A percentile compares a stretch with the other conserved stretches of the same genome.
phyloP scores from a whole-genome alignment of 345 rosid species.

The Populus davidiana region DNA sequence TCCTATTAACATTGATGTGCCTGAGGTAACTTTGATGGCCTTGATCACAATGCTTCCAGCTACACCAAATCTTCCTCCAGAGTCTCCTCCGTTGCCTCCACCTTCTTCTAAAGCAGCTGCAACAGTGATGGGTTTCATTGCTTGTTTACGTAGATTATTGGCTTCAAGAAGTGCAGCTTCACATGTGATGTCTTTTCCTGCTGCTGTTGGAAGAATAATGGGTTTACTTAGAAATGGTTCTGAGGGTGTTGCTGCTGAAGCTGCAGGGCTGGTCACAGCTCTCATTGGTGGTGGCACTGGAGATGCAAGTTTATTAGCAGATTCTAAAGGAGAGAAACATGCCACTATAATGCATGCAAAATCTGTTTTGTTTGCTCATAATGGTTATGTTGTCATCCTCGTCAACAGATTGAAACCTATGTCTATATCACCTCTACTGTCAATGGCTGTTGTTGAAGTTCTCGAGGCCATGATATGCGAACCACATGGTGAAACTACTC shows the following conservation, averaged over 20 bases:
- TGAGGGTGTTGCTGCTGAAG: slow-evolving; percentile 94
- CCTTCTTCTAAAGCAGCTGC: slow-evolving; percentile 99
- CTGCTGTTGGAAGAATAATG: slow-evolving; percentile 99
- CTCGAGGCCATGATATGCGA: slow-evolving; percentile 99
- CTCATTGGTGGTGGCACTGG: slow-evolving; percentile 88
- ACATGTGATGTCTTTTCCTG: slow-evolving; percentile 97
- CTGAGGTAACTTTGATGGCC: slow-evolving; percentile 97
- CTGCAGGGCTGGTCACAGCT: slow-evolving; percentile 77
- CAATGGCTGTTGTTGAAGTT: slow-evolving; percentile 96
- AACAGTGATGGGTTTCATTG: slow-evolving; percentile 91
- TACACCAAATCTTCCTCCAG: slow-evolving; percentile 88
- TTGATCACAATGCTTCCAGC: slow-evolving; percentile 98
- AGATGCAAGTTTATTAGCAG: slow-evolving; percentile 50
- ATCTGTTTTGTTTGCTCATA: slow-evolving; percentile 81
- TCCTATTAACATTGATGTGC: slow-evolving; percentile 77
- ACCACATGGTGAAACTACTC: slow-evolving; percentile 98
- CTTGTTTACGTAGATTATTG: slow-evolving; percentile 90
- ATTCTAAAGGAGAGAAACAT: slow-evolving; percentile 87
- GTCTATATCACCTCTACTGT: slow-evolving; percentile 90
- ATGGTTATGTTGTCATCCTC: slow-evolving; percentile 66
- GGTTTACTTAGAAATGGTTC: slow-evolving; percentile 98
- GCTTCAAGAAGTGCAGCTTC: slow-evolving; percentile 92
- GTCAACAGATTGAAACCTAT: slow-evolving; percentile 89
- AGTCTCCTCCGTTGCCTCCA: slow-evolving; percentile 92
- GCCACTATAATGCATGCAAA: slow-evolving; percentile 96